phyloP scores from a whole-genome alignment of 2,329 filamentous ascomycete species.

The Colletotrichum plurivorum region DNA sequence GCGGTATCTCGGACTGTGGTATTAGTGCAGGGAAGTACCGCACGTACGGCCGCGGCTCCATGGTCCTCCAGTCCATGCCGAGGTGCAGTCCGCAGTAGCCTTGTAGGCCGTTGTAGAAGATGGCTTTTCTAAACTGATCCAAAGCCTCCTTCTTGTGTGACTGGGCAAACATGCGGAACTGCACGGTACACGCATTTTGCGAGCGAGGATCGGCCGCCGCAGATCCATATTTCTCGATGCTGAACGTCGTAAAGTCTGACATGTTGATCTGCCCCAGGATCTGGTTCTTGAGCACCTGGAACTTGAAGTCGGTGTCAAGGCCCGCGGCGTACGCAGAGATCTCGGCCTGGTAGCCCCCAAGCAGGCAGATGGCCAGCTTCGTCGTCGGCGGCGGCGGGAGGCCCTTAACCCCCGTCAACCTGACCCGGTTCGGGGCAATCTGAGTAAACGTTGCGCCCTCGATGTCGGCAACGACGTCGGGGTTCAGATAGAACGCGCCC shows the following conservation, averaged over 20 bases:
- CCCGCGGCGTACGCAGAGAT: constrained; percentile 44
- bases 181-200: constrained; percentile 56
- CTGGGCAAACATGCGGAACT: constrained; percentile 58
- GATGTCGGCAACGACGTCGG: constrained; percentile 61
- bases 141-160: constrained; percentile 44
- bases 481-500: constrained; percentile 62
- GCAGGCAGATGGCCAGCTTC: constrained; percentile 55
- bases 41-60: constrained; percentile 49
- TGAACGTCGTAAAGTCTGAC: constrained; percentile 46
- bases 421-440: constrained; percentile 51
- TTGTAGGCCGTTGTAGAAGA: constrained; percentile 50
- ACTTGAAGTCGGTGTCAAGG: constrained; percentile 46
- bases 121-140: constrained; percentile 40
- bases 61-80: constrained; percentile 53
- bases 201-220: constrained; percentile 43
- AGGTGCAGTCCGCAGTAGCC: constrained; percentile 52
- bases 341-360: constrained; percentile 56
- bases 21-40: constrained; percentile 51
- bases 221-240: constrained; percentile 49
- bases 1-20: constrained; percentile 17
- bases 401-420: constrained; percentile 54
- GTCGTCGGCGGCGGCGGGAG: constrained; percentile 55
- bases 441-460: constrained; percentile 52
- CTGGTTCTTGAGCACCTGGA: constrained; percentile 46
- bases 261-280: constrained; percentile 44